Evolutionary conservation across 1,139 yeast species (phyloP), one percentile per base, ranked within the genome.

Genomic region (Nadsonia commutata): DNA sequence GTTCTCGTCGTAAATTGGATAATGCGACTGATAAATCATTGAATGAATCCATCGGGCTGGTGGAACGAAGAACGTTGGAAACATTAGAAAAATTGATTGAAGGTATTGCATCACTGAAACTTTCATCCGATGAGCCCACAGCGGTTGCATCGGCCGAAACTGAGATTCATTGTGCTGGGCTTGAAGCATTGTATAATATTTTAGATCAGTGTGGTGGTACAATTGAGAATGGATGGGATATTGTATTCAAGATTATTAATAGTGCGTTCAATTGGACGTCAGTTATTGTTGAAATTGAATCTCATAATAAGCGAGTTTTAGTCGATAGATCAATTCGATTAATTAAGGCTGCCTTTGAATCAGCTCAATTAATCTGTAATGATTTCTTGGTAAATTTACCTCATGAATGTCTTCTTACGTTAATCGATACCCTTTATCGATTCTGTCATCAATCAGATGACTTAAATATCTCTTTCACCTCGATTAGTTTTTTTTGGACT

Each of bases 401-500:
- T 0, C 46, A 52, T 16, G 42, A 46, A 17, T 80, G 80, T 45
- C 66, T 84, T 40, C 72, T 71, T 48, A 67, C 70, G 5, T 70
- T 86, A 31, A 76, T 85, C 47, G 85, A 83, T 50, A 77, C 88
- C 1, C 66, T 88, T 38, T 73, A 71, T 50, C 72, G 76, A 49
- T 90, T 85, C 59, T 79, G 85, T 39, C 62, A 69, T 11, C 97
- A 90, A 54, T 62, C 61, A 2, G 68, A 66, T 48, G 95, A 86
- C 52, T 62, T 88, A 52, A 90, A 90, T 56, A 82, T 85, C 31
- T 83, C 95, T 0, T 86, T 88, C 57, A 83, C 94, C 43, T 78
- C 95, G 0, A 82, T 86, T 7, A 83, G 95, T 53, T 83, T 85
- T 53, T 88, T 85, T 56, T 90, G 97, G 97, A 61, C 81, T 31